Conservation (phyloP, 306 rosid genomes). For the Phaseolus lunatus region DNA sequence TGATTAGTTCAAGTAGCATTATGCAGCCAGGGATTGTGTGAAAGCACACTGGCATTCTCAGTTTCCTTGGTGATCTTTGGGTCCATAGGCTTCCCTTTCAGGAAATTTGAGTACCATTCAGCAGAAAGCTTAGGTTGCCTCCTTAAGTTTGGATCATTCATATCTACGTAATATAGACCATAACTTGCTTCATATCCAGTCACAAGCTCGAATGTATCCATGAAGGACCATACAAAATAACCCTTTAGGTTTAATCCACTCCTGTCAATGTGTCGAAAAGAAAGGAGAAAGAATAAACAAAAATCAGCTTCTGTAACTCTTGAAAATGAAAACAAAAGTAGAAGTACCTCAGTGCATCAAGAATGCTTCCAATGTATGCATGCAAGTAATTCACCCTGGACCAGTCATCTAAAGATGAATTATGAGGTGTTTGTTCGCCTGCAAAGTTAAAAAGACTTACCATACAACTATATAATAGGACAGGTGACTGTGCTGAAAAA, state of each 20-base stretch:
- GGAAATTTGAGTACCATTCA: slow-evolving; percentile 66
- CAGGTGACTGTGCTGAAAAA: background rate
- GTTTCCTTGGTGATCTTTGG: slow-evolving; percentile 9
- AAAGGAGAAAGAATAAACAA: background rate
- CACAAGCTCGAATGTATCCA: slow-evolving; percentile 60
- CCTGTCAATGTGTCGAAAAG: slow-evolving; percentile 44
- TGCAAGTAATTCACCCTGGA: slow-evolving; percentile 59
- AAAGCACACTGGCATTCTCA: slow-evolving; percentile 17
- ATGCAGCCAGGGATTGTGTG: slow-evolving; percentile 1
- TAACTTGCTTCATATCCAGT: slow-evolving; percentile 51
- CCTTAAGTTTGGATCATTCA: slow-evolving; percentile 59
- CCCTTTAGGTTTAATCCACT: slow-evolving; percentile 69
- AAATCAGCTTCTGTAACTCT: background rate
- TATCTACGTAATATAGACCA: slow-evolving; percentile 59
- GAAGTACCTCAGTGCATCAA: slow-evolving; percentile 61
- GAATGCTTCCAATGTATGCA: slow-evolving; percentile 51
- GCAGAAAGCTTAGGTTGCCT: slow-evolving; percentile 68
- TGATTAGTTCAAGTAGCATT: background rate
- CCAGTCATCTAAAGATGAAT: slow-evolving; percentile 67
- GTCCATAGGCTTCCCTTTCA: slow-evolving; percentile 38
- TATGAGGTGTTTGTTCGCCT: slow-evolving; percentile 59
- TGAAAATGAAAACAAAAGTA: slow-evolving; percentile 6
- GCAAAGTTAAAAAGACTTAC: slow-evolving; percentile 12
- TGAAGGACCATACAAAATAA: slow-evolving; percentile 71
- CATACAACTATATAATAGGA: slow-evolving; percentile 5